phyloP scores from a whole-genome alignment of 768 basidiomycete genomes.

The button mushroom (Agaricus bisporus) region DNA sequence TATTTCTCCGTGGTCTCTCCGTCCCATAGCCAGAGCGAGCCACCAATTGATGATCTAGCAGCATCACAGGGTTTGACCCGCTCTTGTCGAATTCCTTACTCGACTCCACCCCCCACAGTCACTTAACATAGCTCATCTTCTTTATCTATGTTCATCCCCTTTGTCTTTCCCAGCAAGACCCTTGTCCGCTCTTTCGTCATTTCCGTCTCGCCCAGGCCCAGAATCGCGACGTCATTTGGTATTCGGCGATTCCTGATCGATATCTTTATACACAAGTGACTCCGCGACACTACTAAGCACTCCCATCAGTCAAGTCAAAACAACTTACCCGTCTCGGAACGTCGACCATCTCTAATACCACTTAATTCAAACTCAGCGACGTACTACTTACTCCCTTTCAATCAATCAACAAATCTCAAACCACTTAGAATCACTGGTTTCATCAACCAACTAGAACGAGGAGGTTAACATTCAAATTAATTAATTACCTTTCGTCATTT shows the following conservation, averaged over 20 bases:
- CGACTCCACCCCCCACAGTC: conserved; percentile 4
- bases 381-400: not conserved
- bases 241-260: too few relatives aligned
- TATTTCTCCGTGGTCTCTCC: conserved; percentile 11
- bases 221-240: too few relatives aligned
- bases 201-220: too few relatives aligned
- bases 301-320: not conserved
- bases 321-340: not conserved
- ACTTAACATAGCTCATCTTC: not conserved
- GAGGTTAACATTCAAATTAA: not conserved
- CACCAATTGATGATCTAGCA: not conserved
- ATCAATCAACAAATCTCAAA: not conserved
- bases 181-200: too few relatives aligned
- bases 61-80: not conserved
- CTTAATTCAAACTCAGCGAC: conserved; percentile 1
- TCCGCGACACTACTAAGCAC: too few relatives aligned
- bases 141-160: not conserved
- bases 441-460: not conserved
- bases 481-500: not conserved
- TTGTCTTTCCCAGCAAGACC: not conserved
- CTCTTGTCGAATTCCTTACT: not conserved
- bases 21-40: not conserved
- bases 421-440: too few relatives aligned
- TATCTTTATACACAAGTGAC: too few relatives aligned
- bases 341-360: not conserved